Evolutionary conservation across 179 eudicot species (phyloP).

Genomic region (Carnegiea gigantea): DNA sequence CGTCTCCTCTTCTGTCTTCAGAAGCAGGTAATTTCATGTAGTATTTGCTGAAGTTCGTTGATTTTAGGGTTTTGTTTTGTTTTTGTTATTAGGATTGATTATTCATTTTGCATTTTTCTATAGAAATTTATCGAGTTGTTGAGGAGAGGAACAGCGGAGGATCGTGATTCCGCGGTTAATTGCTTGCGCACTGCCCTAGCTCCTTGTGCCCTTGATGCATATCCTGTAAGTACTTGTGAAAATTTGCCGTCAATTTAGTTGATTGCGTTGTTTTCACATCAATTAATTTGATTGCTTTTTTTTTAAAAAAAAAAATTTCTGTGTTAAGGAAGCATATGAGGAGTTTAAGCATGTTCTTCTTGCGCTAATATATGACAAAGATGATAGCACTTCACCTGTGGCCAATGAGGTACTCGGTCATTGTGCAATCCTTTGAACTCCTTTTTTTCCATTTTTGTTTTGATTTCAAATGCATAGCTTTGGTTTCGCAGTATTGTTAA

Average conservation of each 20-base stretch:
- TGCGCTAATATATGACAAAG: conserved; percentile 83
- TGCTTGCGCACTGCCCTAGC: conserved; percentile 76
- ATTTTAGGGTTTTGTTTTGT: background rate
- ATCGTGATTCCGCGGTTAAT: conserved; percentile 67
- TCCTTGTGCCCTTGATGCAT: conserved; percentile 94
- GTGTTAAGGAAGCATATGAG: conserved; percentile 95
- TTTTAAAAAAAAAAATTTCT: background rate
- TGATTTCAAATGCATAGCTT: background rate
- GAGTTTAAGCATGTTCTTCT: conserved; percentile 92
- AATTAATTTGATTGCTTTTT: background rate
- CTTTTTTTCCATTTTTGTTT: background rate
- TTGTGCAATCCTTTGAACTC: too few relatives aligned
- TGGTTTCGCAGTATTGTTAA: background rate
- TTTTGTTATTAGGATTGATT: background rate
- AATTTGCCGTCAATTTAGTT: background rate
- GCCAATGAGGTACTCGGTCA: conserved; percentile 61
- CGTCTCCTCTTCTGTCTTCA: conserved; percentile 86
- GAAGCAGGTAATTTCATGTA: conserved; percentile 56
- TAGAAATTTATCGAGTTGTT: conserved; percentile 92
- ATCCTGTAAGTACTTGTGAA: conserved; percentile 57
- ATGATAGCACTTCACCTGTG: conserved; percentile 76
- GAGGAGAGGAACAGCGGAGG: conserved; percentile 77
- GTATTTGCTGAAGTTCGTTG: background rate
- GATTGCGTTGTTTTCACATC: background rate
- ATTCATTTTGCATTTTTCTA: background rate